phyloP scores from a whole-genome alignment of 371 early-diverging fungal species.

The Mucor ambiguus region DNA sequence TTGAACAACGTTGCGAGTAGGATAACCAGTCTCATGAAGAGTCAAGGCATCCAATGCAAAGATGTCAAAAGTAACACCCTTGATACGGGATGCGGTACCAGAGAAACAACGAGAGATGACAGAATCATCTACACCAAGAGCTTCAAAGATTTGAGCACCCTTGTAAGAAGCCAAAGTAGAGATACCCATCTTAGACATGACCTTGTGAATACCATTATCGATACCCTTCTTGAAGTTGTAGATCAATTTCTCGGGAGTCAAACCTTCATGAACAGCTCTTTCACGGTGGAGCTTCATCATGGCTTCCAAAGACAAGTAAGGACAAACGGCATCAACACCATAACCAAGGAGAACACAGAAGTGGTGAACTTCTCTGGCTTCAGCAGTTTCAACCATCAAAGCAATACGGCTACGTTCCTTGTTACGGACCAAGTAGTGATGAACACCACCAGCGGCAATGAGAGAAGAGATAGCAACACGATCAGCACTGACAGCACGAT shows the following conservation, averaged over 20 bases:
- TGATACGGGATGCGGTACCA: conserved; percentile 95
- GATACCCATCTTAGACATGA: conserved; percentile 99
- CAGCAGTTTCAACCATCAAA: conserved; percentile 90
- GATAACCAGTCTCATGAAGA: conserved; percentile 87
- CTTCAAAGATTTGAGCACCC: conserved; percentile 98
- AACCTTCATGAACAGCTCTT: conserved; percentile 58
- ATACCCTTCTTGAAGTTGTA: conserved; percentile 84
- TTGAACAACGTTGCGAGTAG: conserved; percentile 65
- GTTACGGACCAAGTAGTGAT: conserved; percentile 88
- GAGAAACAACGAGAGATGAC: conserved; percentile 91
- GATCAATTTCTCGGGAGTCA: conserved; percentile 61
- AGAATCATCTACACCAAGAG: conserved; percentile 87
- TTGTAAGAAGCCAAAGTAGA: conserved; percentile 97
- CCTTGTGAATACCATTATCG: conserved; percentile 94
- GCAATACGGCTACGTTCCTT: conserved; percentile 90
- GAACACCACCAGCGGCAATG: conserved; percentile 94
- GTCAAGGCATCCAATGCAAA: conserved; percentile 90
- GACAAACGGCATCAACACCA: conserved; percentile 96
- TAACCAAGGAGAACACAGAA: conserved; percentile 96
- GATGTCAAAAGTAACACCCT: conserved; percentile 86
- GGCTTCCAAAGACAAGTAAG: conserved; percentile 88
- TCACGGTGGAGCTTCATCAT: conserved; percentile 89
- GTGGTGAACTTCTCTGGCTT: conserved; percentile 97
- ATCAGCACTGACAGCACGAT: conserved; percentile 64
- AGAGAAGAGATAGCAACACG: conserved; percentile 88